These are phyloP conservation scores for Brassica hybrid DNA, from an alignment of 441 rosid genomes.

Conservation along the genomic window DNA sequence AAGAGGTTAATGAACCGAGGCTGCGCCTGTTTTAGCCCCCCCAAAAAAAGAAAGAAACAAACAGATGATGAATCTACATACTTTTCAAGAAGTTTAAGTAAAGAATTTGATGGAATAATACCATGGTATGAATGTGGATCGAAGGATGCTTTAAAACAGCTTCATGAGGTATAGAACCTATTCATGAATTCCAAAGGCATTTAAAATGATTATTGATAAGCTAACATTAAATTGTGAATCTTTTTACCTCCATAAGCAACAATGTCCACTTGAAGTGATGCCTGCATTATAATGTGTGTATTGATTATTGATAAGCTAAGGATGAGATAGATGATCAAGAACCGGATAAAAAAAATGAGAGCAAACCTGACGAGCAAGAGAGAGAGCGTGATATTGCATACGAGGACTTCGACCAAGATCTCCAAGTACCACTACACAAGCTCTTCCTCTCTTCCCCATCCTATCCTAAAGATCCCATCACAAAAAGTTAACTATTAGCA, in stretches of 20 bases:
- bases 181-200: conserved; percentile 16
- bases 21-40: conserved; percentile 58
- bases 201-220: no score
- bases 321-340: no score
- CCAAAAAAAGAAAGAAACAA: background rate
- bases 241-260: conserved; percentile 87
- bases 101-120: conserved; percentile 36
- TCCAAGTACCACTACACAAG: conserved; percentile 91
- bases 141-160: conserved; percentile 70
- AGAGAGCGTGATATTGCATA: conserved; percentile 95
- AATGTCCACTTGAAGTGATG: conserved; percentile 77
- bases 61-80: background rate
- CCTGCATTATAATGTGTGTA: conserved; percentile 48
- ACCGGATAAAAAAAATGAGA: background rate
- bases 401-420: conserved; percentile 98
- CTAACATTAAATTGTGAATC: background rate
- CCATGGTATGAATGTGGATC: conserved; percentile 90
- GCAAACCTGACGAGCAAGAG: conserved; percentile 57
- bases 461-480: conserved; percentile 20
- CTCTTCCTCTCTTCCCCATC: conserved; percentile 74
- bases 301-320: background rate
- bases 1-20: conserved; percentile 52
- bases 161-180: conserved; percentile 89
- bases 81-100: background rate
- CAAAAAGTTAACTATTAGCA: conserved; percentile 10